Percentiles rank a stretch among this genome's conserved stretches.
Conservation (phyloP, 2,329 filamentous ascomycete species). For the Aspergillus arachidicola region DNA sequence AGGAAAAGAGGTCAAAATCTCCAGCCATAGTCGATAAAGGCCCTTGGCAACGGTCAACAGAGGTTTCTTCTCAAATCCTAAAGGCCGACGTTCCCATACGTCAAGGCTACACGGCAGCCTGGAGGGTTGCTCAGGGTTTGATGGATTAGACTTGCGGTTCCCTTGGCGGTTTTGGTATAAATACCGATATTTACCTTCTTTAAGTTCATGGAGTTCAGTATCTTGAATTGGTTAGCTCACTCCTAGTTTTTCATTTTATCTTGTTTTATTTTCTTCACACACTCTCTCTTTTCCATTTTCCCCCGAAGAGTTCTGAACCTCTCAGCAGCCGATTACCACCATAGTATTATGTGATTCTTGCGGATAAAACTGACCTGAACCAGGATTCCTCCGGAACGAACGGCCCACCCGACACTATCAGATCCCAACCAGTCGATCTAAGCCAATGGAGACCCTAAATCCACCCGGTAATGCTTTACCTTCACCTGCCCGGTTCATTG, state of each 20-base stretch:
- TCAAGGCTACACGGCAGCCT: not conserved
- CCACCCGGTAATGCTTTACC: not conserved
- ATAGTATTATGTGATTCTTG: not conserved
- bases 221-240: not conserved
- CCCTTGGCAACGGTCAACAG: not conserved
- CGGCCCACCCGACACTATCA: not conserved
- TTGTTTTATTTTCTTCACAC: no score
- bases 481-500: slow-evolving; percentile 23
- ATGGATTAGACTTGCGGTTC: no score
- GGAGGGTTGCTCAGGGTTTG: no score
- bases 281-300: no score
- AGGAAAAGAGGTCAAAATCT: no score
- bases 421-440: not conserved
- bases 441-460: not conserved
- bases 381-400: not conserved
- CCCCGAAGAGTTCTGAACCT: not conserved
- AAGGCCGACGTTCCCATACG: not conserved
- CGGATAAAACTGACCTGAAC: not conserved
- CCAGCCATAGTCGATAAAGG: no score
- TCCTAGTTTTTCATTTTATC: no score
- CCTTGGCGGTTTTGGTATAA: not conserved
- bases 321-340: not conserved
- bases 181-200: no score
- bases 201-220: not conserved
- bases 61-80: not conserved